Evolutionary conservation across 1,284 basidiomycete genomes (phyloP), one percentile per base, ranked within the genome.

Genomic region (Ganoderma multipileum): DNA sequence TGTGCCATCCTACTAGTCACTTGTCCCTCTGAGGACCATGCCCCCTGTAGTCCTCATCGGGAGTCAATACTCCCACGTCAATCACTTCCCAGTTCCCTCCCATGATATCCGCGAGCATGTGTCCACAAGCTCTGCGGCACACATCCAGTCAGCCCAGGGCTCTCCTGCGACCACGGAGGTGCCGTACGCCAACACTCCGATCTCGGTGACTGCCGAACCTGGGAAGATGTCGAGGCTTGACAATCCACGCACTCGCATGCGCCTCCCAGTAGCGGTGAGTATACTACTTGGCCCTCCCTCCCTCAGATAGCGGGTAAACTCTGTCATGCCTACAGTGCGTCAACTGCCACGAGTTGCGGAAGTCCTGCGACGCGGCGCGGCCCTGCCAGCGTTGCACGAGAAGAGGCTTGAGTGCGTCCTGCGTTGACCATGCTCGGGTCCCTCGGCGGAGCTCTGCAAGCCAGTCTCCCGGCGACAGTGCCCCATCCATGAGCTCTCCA

Each of bases 321-420:
- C 2, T 4, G 50, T 23, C 5, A 7, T 16, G 3, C 26, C 12
- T 16, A 36, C 62, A 63, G 62, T 63, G 62, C 28, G n/a, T 8
- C 20, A n/a, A 63, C 36, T 63, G 62, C 52, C 47, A 63, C 36
- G 47, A 41, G 2, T 18, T 38, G 23, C 36, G 62, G 12, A 63
- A 63, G 36, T 41, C 47, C 5, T 54, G 62, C 30, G 33, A 28
- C 28, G 26, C 28, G 3, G 12, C 50, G 16, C 28, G 62, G 23
- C 47, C 62, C n/a, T 54, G 47, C 14, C 62, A 39, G 33, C 62
- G 62, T 3, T 54, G 47, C 36, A 14, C 41, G 9, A 54, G 36
- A 20, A 36, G 33, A 14, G 62, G 62, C 12, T 18, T 38, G 30
- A n/a, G 36, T 8, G 50, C 12, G 2, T 39, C 28, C 16, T 54